Conservation (phyloP, 2,329 filamentous ascomycete species). For the Diaporthe capsici region DNA sequence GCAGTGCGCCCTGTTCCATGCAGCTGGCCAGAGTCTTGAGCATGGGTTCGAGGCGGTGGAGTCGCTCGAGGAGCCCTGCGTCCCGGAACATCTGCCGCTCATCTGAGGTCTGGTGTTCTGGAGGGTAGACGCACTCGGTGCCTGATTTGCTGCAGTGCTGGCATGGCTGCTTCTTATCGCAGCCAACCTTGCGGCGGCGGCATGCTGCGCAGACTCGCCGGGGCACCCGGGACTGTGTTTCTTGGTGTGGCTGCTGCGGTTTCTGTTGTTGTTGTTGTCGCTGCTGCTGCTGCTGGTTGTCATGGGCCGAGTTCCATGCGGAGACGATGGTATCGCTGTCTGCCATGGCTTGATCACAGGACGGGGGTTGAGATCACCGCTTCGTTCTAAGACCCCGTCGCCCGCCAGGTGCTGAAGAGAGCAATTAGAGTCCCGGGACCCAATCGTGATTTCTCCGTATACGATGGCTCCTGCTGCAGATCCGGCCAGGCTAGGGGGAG, state of each 20-base stretch:
- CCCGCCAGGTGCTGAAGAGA: not conserved
- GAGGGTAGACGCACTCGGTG: conserved; percentile 13
- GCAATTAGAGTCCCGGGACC: not conserved
- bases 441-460: not conserved
- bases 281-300: not conserved
- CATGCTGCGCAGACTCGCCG: conserved; percentile 4
- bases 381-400: not conserved
- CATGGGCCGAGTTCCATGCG: not conserved
- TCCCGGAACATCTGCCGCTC: conserved; percentile 5
- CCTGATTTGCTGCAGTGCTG: conserved; percentile 17
- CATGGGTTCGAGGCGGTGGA: conserved; percentile 20
- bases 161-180: conserved; percentile 26
- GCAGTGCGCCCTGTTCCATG: conserved; percentile 9
- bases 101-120: not conserved
- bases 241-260: not conserved
- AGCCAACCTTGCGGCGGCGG: conserved; percentile 13
- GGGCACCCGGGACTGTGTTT: not conserved
- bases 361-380: not conserved
- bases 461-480: not conserved
- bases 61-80: not conserved
- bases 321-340: not conserved
- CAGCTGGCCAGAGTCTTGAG: conserved; percentile 21
- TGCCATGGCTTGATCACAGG: not conserved
- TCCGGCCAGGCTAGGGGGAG: not conserved
- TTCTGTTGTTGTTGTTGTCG: not conserved